Conservation (phyloP, 176 grass and related monocot genomes). For the Themeda triandra region DNA sequence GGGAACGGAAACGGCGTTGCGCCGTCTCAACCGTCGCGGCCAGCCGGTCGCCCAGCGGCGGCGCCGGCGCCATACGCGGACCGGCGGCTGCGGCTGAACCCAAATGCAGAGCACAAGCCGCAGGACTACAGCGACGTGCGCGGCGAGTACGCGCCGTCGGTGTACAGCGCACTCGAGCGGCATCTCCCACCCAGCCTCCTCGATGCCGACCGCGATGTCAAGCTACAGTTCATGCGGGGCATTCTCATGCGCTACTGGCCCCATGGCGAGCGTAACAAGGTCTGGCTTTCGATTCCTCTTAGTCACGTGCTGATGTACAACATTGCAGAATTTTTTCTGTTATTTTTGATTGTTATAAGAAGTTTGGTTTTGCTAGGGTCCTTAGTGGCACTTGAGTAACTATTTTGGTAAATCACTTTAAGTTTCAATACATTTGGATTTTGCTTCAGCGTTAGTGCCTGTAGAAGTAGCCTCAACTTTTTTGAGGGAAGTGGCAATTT, state of each 20-base stretch:
- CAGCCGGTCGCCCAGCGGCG: background rate
- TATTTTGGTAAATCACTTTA: background rate
- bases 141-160: conserved; percentile 59
- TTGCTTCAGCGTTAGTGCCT: background rate
- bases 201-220: conserved; percentile 56
- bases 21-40: conserved; percentile 9
- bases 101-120: conserved; percentile 65
- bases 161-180: conserved; percentile 75
- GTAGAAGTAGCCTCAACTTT: background rate
- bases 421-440: background rate
- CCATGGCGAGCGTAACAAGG: conserved; percentile 70
- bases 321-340: background rate
- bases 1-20: conserved; percentile 51
- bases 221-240: conserved; percentile 64
- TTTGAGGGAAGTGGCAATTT: background rate
- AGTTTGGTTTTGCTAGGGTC: background rate
- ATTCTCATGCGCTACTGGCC: conserved; percentile 74
- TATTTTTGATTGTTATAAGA: background rate
- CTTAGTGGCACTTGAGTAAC: background rate
- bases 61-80: conserved; percentile 34
- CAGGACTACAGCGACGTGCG: conserved; percentile 59
- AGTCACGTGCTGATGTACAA: background rate
- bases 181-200: conserved; percentile 75
- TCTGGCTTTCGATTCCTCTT: conserved; percentile 9
- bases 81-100: conserved; percentile 57